Conservation (phyloP, 192 early-diverging fungal genomes). For the Anaeromyces robustus region DNA sequence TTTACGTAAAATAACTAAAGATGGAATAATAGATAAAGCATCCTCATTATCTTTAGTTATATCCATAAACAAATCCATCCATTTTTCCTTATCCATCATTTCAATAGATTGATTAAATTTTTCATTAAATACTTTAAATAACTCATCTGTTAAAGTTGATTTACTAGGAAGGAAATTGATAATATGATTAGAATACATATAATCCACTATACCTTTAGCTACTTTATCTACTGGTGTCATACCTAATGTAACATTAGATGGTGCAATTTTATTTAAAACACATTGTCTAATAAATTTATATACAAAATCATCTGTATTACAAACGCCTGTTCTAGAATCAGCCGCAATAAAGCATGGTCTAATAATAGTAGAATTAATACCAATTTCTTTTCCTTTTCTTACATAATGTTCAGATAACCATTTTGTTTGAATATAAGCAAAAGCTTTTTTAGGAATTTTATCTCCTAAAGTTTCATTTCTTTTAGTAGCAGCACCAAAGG, state of each 20-base stretch:
- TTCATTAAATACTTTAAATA: neutral
- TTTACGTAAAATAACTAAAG: neutral
- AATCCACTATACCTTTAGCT: neutral
- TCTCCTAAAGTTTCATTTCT: neutral
- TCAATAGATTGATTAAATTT: neutral
- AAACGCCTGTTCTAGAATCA: neutral
- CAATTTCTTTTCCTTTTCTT: neutral
- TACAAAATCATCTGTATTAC: neutral
- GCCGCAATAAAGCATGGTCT: neutral
- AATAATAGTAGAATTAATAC: neutral
- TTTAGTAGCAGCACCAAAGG: neutral
- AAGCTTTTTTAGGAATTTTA: neutral
- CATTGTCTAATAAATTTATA: neutral
- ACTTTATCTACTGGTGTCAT: neutral
- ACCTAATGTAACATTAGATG: neutral
- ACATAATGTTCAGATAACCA: neutral
- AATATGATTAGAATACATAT: neutral
- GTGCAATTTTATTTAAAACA: neutral
- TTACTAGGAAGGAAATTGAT: neutral
- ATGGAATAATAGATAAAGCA: neutral
- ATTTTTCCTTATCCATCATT: neutral
- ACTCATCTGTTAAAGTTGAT: neutral
- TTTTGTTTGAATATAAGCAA: neutral
- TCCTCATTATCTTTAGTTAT: neutral
- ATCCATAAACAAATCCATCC: neutral